Evolutionary conservation across 2,329 filamentous ascomycete genomes (phyloP), one percentile per base, ranked within the genome.

Genomic region (Amphichorda felina): DNA sequence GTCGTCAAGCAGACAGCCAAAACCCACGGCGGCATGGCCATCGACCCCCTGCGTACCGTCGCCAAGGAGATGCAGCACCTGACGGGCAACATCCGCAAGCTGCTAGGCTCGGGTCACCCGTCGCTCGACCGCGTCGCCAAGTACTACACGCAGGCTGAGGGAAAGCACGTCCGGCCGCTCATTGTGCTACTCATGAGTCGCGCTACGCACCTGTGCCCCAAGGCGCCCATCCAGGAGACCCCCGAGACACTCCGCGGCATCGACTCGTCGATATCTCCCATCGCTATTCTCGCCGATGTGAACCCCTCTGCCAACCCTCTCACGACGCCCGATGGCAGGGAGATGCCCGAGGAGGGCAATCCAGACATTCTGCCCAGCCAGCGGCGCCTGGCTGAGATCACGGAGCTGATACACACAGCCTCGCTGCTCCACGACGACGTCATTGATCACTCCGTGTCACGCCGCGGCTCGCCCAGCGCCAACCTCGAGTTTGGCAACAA

Each of bases 401-500:
- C 89, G 2, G 91, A 98, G 60, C 71, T 98, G 37, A 96, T 98
- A 45, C 91, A 98, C 59, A 96, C 91, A 1, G 88, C 91, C 1
- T 96, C 89, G 2, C 73, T 98, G 14, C 76, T 98, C 11, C 91
- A 98, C 60, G 91, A 98, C 69, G 91, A 98, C 61, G 91, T 98
- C 21, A 94, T 98, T 52, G 91, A 98, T 55, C 83, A 89, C 55
- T 93, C 88, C 1, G 70, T 84, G 29, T 82, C 87, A 9, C 77
- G 91, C 37, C 82, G 91, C 40, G 84, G 85, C 21, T 76, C 78
- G 3, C 82, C 85, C 7, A 94, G 85, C 2, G 91, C 91, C 22
- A 98, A 98, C 56, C 73, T 91, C 41, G 84, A 88, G 50, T 96
- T 96, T 50, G 91, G 91, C 43, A 98, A 98, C 67, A 98, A 98